Evolutionary conservation across 768 basidiomycete species (phyloP).

Genomic region (Amanita jacksonii): DNA sequence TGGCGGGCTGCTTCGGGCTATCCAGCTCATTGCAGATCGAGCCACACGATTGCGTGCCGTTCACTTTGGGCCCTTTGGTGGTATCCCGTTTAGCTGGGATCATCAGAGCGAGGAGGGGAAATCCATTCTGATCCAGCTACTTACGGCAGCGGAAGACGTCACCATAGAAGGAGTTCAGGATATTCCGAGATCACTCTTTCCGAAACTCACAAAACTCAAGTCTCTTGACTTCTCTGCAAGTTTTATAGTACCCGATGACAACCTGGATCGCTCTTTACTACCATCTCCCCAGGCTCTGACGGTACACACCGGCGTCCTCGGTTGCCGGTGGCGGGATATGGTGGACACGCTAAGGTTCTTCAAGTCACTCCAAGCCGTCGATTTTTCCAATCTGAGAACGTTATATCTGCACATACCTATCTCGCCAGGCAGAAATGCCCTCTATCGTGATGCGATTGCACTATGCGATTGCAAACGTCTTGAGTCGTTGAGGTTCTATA

Average conservation of each 20-base stretch:
- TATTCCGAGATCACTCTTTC: neutral
- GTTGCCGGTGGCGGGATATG: neutral
- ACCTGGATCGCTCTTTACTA: no score
- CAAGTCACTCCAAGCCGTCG: neutral
- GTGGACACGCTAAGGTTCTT: neutral
- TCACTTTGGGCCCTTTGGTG: neutral
- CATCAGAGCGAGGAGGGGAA: neutral
- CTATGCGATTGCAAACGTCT: neutral
- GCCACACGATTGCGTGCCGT: slow-evolving; percentile 1
- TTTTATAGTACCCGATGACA: no score
- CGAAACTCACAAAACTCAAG: neutral
- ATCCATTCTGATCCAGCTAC: neutral
- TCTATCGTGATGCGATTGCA: neutral
- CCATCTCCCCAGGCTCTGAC: neutral
- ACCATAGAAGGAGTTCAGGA: neutral
- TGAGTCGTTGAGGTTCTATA: neutral
- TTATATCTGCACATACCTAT: neutral
- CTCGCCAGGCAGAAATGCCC: neutral
- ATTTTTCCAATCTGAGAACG: neutral
- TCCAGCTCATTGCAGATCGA: neutral
- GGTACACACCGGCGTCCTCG: neutral
- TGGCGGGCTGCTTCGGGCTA: neutral
- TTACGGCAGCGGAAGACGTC: neutral
- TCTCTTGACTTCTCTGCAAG: neutral
- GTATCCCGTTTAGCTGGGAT: neutral